These are phyloP conservation scores for Cardiospermum halicacabum DNA, from an alignment of 345 rosid species.

Conservation along the genomic window DNA sequence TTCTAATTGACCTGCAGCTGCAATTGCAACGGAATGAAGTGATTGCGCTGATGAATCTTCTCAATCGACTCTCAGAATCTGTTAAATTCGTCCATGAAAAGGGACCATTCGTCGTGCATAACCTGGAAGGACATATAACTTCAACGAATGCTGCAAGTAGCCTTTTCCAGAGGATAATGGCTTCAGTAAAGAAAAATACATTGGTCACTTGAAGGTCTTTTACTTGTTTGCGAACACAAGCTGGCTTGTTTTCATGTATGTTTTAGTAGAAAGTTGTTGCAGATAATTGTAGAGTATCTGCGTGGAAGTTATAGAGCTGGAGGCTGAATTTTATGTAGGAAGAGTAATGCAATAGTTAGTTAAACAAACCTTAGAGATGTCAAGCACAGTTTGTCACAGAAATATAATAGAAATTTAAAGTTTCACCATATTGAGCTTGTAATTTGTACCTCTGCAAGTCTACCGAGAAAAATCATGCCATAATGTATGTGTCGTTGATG, in stretches of 20 bases:
- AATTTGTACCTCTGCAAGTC: too few species aligned
- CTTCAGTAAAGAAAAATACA: conserved; percentile 22
- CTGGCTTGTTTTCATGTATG: not conserved
- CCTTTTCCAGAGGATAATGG: conserved; percentile 32
- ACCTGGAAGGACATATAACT: conserved; percentile 22
- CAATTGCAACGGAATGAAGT: conserved; percentile 74
- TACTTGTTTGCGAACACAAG: not conserved
- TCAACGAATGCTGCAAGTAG: conserved; percentile 16
- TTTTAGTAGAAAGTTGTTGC: not conserved
- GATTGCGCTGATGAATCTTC: conserved; percentile 74
- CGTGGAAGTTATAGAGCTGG: not conserved
- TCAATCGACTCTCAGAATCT: conserved; percentile 66
- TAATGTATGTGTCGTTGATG: too few species aligned
- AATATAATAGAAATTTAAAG: too few species aligned
- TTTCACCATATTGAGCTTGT: too few species aligned
- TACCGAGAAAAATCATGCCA: too few species aligned
- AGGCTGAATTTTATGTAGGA: not conserved
- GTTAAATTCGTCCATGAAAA: conserved; percentile 52
- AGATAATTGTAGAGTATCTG: not conserved
- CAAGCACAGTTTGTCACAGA: too few species aligned
- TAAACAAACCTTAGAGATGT: too few species aligned
- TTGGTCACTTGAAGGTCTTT: conserved; percentile 13
- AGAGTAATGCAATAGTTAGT: not conserved
- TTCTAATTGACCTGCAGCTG: conserved; percentile 38
- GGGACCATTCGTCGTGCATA: conserved; percentile 40